Conservation (phyloP, 1,284 basidiomycete species). For the Irpex sp. region DNA sequence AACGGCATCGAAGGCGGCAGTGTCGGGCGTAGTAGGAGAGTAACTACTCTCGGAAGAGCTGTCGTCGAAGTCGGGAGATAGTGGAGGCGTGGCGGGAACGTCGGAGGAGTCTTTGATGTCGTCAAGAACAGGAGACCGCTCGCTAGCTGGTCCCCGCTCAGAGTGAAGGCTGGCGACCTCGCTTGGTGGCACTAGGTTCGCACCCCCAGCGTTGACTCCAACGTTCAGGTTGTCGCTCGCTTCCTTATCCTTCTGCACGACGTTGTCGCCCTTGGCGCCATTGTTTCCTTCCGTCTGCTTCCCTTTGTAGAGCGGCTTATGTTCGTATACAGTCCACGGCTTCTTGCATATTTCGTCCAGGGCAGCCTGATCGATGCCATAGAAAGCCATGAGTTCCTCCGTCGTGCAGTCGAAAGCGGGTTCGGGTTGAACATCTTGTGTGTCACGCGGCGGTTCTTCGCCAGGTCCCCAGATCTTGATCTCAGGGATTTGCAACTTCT, state of each 20-base stretch:
- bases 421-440: not conserved
- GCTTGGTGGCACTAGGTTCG: not conserved
- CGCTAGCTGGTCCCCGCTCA: not conserved
- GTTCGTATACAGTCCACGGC: not conserved
- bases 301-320: not conserved
- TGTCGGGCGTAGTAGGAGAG: not conserved
- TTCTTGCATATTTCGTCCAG: not conserved
- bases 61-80: not conserved
- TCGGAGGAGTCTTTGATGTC: not conserved
- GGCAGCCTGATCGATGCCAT: not conserved
- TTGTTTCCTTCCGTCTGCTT: not conserved
- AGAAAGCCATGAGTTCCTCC: not conserved
- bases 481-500: not conserved
- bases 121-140: not conserved
- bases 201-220: not conserved
- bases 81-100: not conserved
- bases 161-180: not conserved
- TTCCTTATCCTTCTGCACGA: not conserved
- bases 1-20: not conserved
- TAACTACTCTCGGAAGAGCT: not conserved
- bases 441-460: not conserved
- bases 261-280: not conserved
- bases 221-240: not conserved
- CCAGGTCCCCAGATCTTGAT: not conserved
- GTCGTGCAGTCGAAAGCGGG: not conserved